Conservation (phyloP, 2,329 filamentous ascomycete species). For the Scortechinia acanthostroma region DNA sequence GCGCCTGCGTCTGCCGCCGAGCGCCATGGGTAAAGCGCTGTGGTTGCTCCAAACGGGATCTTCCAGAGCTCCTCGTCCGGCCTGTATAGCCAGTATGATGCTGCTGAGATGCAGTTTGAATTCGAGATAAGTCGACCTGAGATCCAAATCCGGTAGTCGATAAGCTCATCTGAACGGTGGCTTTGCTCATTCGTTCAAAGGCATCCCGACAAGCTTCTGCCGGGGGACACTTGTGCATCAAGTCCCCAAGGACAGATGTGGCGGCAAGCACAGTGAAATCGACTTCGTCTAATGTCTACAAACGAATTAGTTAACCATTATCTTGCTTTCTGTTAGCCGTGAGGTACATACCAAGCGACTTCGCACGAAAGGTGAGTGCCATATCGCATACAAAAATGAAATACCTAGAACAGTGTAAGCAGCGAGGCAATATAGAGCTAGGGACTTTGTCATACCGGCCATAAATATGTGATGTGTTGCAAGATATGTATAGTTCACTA, state of each 20-base stretch:
- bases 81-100: slow-evolving; percentile 7
- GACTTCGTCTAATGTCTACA: slow-evolving; percentile 81
- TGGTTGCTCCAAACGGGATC: neutral
- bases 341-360: slow-evolving; percentile 68
- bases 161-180: slow-evolving; percentile 90
- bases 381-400: slow-evolving; percentile 92
- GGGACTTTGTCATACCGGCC: slow-evolving; percentile 65
- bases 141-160: slow-evolving; percentile 74
- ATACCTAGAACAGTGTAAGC: slow-evolving; percentile 39
- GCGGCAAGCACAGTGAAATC: slow-evolving; percentile 91
- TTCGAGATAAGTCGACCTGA: neutral
- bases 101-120: slow-evolving; percentile 2
- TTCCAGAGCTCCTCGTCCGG: neutral
- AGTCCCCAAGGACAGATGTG: slow-evolving; percentile 82
- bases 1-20: slow-evolving; percentile 11
- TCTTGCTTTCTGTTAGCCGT: slow-evolving; percentile 5
- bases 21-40: neutral
- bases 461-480: slow-evolving; percentile 96
- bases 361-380: slow-evolving; percentile 86
- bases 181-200: slow-evolving; percentile 89
- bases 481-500: slow-evolving; percentile 93
- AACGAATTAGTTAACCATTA: slow-evolving; percentile 17
- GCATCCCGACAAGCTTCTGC: slow-evolving; percentile 91
- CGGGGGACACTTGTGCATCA: slow-evolving; percentile 90
- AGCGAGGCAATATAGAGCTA: slow-evolving; percentile 5